Percentiles rank a stretch among this genome's conserved stretches.
Evolutionary conservation across 2,329 filamentous ascomycete genomes (phyloP).

Genomic region (Chrysoporthe puriensis): DNA sequence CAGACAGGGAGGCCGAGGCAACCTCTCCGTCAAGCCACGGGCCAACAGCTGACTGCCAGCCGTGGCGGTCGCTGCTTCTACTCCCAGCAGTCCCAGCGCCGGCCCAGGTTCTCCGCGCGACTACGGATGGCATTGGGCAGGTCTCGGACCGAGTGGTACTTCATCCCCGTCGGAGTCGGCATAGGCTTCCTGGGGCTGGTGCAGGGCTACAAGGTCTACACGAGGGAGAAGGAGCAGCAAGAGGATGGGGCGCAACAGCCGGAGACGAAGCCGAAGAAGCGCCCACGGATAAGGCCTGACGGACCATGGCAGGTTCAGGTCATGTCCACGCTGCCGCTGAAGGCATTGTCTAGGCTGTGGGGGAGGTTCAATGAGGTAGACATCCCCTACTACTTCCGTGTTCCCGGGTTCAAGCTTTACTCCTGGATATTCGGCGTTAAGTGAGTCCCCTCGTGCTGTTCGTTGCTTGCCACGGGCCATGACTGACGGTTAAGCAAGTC

Average conservation of each 20-base stretch:
- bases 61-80: constrained; percentile 36
- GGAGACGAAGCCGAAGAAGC: constrained; percentile 50
- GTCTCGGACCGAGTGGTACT: constrained; percentile 79
- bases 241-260: constrained; percentile 42
- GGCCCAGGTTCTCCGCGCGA: constrained; percentile 55
- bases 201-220: constrained; percentile 78
- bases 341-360: constrained; percentile 88
- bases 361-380: constrained; percentile 88
- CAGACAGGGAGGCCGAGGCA: constrained; percentile 22
- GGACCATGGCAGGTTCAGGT: constrained; percentile 93
- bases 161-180: constrained; percentile 84
- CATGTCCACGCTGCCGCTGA: constrained; percentile 90
- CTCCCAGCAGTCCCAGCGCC: constrained; percentile 49
- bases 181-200: constrained; percentile 82
- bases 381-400: constrained; percentile 84
- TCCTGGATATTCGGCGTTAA: constrained; percentile 90
- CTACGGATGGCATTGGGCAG: constrained; percentile 54
- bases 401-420: constrained; percentile 91
- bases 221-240: constrained; percentile 56
- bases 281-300: constrained; percentile 71
- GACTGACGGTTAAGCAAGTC: constrained; percentile 50
- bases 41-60: constrained; percentile 33
- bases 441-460: constrained; percentile 39
- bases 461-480: constrained; percentile 15
- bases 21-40: constrained; percentile 26